phyloP scores from a whole-genome alignment of 2,329 filamentous ascomycete genomes.

The Penicillium concentricum region DNA sequence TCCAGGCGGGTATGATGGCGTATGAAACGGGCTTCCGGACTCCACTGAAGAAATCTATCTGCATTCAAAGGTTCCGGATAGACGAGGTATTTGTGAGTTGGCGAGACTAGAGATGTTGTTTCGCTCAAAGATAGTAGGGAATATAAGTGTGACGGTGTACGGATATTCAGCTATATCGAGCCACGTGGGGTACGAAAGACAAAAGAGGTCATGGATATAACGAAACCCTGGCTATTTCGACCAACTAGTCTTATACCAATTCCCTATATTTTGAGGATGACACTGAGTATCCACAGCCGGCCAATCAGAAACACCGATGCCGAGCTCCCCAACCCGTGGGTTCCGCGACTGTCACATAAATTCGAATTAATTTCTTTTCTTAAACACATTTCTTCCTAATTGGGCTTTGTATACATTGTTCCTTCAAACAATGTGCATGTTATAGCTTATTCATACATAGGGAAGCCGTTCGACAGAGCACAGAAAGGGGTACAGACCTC shows the following conservation, averaged over 20 bases:
- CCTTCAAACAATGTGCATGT: slow-evolving; percentile 15
- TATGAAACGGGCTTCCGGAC: neutral
- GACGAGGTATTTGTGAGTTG: neutral
- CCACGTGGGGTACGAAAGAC: too few species aligned
- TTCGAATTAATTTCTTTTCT: slow-evolving; percentile 11
- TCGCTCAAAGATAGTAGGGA: neutral
- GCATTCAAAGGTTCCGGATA: neutral
- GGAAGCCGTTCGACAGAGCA: slow-evolving; percentile 23
- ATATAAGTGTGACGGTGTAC: too few species aligned
- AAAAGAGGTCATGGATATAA: too few species aligned
- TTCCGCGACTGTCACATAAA: slow-evolving; percentile 30
- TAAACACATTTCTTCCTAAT: neutral
- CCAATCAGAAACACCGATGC: slow-evolving; percentile 27
- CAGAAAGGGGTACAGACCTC: slow-evolving; percentile 22
- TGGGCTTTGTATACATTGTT: neutral
- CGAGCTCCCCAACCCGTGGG: slow-evolving; percentile 31
- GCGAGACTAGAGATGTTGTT: neutral
- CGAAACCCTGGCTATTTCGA: too few species aligned
- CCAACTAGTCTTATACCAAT: too few species aligned
- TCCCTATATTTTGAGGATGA: too few species aligned
- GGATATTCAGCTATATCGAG: too few species aligned
- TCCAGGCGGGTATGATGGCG: neutral
- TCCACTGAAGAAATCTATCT: neutral
- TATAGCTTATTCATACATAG: slow-evolving; percentile 10
- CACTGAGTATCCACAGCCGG: neutral